These are phyloP conservation scores for Penicillium sp. DNA, from an alignment of 2,329 filamentous ascomycete genomes.

Conservation along the genomic window DNA sequence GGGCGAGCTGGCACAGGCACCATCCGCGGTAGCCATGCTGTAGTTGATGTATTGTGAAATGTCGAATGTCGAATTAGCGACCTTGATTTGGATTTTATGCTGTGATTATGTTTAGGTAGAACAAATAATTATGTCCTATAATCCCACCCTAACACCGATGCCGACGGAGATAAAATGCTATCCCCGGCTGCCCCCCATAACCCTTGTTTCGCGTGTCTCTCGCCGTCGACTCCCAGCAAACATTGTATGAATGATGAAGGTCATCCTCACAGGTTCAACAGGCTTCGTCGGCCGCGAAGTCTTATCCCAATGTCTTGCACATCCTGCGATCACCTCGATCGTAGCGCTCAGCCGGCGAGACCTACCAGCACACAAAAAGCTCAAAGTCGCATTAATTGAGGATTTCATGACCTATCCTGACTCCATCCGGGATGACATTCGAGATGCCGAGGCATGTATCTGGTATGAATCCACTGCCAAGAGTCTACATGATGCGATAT, in stretches of 20 bases:
- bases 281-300: conserved; percentile 41
- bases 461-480: conserved; percentile 32
- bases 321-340: conserved; percentile 53
- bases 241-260: conserved; percentile 18
- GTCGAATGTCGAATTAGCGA: not conserved
- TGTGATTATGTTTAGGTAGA: not conserved
- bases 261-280: conserved; percentile 21
- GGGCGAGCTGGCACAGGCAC: conserved; percentile 10
- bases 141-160: not conserved
- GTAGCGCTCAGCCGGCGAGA: conserved; percentile 53
- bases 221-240: not conserved
- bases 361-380: conserved; percentile 49
- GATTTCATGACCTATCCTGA: conserved; percentile 57
- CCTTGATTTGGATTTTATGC: not conserved
- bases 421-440: conserved; percentile 42
- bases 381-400: conserved; percentile 52
- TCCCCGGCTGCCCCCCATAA: not conserved
- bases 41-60: not conserved
- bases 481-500: not conserved
- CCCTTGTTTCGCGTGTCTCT: not conserved
- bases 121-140: not conserved
- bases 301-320: conserved; percentile 51
- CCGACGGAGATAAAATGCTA: not conserved
- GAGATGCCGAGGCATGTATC: conserved; percentile 48
- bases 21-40: not conserved